A percentile compares a stretch with the other conserved stretches of the same genome.
These are phyloP conservation scores for Rhamnella rubrinervis DNA, from an alignment of 331 rosid genomes.

Conservation along the genomic window DNA sequence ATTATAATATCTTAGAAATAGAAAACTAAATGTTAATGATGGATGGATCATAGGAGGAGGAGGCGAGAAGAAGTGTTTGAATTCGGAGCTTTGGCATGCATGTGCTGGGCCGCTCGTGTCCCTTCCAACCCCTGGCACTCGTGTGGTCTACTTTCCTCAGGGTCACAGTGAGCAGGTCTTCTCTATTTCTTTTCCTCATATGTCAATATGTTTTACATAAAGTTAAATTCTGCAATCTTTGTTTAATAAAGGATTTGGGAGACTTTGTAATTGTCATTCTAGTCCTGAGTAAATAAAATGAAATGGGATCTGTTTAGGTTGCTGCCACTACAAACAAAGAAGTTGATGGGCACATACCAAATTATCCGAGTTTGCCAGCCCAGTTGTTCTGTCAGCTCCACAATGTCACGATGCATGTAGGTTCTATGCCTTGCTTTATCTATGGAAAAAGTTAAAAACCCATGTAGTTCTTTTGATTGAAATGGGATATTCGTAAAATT, in stretches of 20 bases:
- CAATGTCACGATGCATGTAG: slow-evolving; percentile 84
- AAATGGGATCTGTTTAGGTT: slow-evolving; percentile 48
- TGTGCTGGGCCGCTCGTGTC: slow-evolving; percentile 92
- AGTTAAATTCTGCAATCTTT: not conserved
- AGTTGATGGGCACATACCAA: slow-evolving; percentile 82
- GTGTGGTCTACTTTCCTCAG: slow-evolving; percentile 90
- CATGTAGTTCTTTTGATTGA: not conserved
- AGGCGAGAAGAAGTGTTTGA: slow-evolving; percentile 84
- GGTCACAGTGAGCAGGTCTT: slow-evolving; percentile 90
- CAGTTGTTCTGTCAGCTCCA: slow-evolving; percentile 91
- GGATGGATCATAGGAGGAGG: slow-evolving; percentile 22
- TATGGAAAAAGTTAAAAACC: slow-evolving; percentile 2
- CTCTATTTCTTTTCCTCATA: not conserved
- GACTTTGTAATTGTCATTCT: slow-evolving; percentile 11
- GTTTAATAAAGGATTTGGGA: slow-evolving; percentile 11
- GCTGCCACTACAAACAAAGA: slow-evolving; percentile 83
- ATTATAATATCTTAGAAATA: not conserved
- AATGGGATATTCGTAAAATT: slow-evolving; percentile 28
- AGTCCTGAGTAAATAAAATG: too few species aligned
- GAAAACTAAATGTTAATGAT: not conserved
- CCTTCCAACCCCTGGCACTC: slow-evolving; percentile 75
- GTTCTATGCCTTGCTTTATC: slow-evolving; percentile 26
- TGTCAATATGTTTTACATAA: not conserved
- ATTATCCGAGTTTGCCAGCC: slow-evolving; percentile 80
- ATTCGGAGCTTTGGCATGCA: slow-evolving; percentile 97